These are phyloP conservation scores for Mycena sp. DNA, from an alignment of 1,284 basidiomycete genomes.

Conservation along the genomic window DNA sequence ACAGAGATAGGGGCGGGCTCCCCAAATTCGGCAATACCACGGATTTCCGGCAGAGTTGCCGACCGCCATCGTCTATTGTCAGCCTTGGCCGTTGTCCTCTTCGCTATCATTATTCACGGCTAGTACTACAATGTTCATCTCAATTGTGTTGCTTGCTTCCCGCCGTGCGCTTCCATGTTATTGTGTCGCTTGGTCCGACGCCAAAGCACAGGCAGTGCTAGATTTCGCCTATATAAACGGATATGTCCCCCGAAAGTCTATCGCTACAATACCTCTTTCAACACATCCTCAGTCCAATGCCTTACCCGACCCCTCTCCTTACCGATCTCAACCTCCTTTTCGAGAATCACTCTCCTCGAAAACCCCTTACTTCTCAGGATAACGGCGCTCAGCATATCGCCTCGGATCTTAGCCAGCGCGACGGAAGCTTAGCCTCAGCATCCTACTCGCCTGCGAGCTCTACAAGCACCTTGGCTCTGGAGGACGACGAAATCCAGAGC, in stretches of 20 bases:
- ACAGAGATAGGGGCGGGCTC: too few relatives aligned
- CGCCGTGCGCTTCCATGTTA: too few relatives aligned
- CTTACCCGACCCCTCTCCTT: conserved; percentile 22
- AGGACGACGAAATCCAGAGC: conserved; percentile 26
- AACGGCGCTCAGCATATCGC: neutral
- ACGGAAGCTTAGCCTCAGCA: conserved; percentile 7
- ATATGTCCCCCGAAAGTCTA: neutral
- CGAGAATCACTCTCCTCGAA: conserved; percentile 21
- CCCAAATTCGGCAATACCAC: too few relatives aligned
- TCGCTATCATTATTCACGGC: too few relatives aligned
- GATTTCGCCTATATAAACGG: conserved; percentile 17
- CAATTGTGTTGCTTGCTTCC: too few relatives aligned
- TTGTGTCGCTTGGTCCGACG: too few relatives aligned
- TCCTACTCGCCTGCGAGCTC: conserved; percentile 26
- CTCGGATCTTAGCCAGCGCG: neutral
- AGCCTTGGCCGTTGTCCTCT: too few relatives aligned
- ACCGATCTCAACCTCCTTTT: conserved; percentile 26
- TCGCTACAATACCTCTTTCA: conserved; percentile 4
- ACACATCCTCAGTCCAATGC: conserved; percentile 1
- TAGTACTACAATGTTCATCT: too few relatives aligned
- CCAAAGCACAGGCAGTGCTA: conserved; percentile 4
- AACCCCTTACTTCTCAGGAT: neutral
- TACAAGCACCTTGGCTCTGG: conserved; percentile 24
- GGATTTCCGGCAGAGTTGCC: too few relatives aligned
- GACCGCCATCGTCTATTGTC: too few relatives aligned